Base-by-base conservation (phyloP, 176 grass and related monocot species). In the Guadua angustifolia region DNA sequence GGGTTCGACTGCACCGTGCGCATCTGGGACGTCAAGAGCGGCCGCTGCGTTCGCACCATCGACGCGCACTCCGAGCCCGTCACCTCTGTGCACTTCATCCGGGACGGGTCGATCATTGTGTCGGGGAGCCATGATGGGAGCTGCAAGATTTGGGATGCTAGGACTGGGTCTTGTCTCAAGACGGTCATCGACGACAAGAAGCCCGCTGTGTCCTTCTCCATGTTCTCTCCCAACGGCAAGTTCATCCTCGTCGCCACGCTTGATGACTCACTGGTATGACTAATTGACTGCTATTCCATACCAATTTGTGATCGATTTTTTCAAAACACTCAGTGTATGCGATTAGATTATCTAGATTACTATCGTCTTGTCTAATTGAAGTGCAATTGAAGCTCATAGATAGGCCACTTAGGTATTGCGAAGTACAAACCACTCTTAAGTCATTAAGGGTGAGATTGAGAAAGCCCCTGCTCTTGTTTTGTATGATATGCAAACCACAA, bases 111-210 rank as follows among this genome's bases (percentile, higher is more conserved):
- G 16, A 93, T 98, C 84, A 90, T 98, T n/a, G 95, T 98, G 6
- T 98, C 95, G 0, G 85, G 86, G 36, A 95, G 95, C 79, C 95
- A 94, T 36, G 95, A 98, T 5, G 92, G 95, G 24, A 90, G 87
- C 40, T 98, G 95, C 88, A 98, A 93, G 88, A 92, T 98, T 78
- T 98, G 95, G 95, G 95, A 98, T 43, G 90, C 90, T 10, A 53
- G 79, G 1, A 88, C 82, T 36, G 35, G 35, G 35, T 36, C 35
- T 36, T 36, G 95, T 83, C 90, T 94, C 47, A 98, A 98, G 84
- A 90, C 88, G 8, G 90, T 98, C 46, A 91, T 98, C 40, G 92
- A 95, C 12, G 90, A 92, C 8, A 94, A 94, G 88, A 89, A 78
- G 88, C 18, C 52, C 0, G 2, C 0, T 0, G 52, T 19, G 18